Evolutionary conservation across 352 stramenopile genomes (phyloP), one percentile per base, ranked within the genome.

Genomic region (Globisporangium emineosum): DNA sequence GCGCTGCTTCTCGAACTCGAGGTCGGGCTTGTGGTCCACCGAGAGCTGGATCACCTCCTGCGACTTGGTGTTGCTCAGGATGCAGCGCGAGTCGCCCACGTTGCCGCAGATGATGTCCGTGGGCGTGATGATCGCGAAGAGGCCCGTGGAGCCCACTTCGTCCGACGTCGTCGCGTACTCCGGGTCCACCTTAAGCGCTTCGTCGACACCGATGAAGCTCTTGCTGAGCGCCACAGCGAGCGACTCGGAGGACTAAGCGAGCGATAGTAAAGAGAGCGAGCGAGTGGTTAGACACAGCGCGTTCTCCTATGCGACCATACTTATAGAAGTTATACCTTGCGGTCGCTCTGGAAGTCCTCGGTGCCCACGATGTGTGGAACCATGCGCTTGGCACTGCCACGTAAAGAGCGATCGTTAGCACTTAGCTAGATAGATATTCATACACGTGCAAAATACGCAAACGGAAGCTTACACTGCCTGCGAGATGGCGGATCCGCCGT

Each of bases 1-100:
- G 55, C 88, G 86, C 71, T 91, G 82, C 69, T 91, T 91, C 62
- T 94, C 88, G 47, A 91, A 91, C 67, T 94, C 83, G 35, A 92
- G 63, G 58, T 94, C 87, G 1, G 87, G 87, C 57, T 96, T 96
- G 72, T 96, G 87, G 69, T 96, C 87, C 23, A 94, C 75, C 7
- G 87, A 96, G 58, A 96, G 69, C 62, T 94, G 83, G 30, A 92
- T 57, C 58, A 92, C 84, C 33, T 89, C 83, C 17, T 85, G 74
- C 21, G 69, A 75, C 57, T 90, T 88, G 52, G 70, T 42, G 64
- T 91, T 90, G 76, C 85, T 93, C 68, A 96, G 65, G 33, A 96
- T 83, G 76, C 84, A 91, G 33, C 88, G 84, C 29, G 88, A 96
- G 73, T 96, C 88, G 50, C 88, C 83, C 57, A 94, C 84, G 69